A percentile compares a stretch with the other conserved stretches of the same genome.
Evolutionary conservation across 2,329 filamentous ascomycete species (phyloP).

Genomic region (Chaetothyriales sp.): DNA sequence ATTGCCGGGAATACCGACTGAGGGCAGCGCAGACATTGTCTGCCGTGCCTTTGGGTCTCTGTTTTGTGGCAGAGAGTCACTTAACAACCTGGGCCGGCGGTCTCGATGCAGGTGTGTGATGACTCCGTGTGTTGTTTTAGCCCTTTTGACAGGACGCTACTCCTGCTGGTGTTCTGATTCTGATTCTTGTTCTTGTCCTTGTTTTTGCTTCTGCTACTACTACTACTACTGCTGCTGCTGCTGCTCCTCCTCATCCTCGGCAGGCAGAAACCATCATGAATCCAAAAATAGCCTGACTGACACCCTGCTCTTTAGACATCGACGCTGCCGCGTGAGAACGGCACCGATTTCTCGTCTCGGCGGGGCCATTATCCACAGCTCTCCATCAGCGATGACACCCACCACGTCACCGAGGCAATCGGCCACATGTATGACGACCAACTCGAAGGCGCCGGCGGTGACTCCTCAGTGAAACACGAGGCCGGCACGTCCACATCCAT

Average conservation of each 20-base stretch:
- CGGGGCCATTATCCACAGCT: slow-evolving; percentile 46
- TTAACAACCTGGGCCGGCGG: neutral
- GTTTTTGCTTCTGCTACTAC: no score
- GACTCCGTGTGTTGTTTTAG: neutral
- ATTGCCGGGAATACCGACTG: neutral
- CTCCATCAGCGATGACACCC: slow-evolving; percentile 71
- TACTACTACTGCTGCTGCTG: no score
- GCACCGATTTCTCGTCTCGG: slow-evolving; percentile 35
- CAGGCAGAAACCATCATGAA: neutral
- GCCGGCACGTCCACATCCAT: slow-evolving; percentile 4
- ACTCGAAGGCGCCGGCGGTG: slow-evolving; percentile 44
- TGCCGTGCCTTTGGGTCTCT: no score
- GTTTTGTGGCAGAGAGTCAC: neutral
- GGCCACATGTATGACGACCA: slow-evolving; percentile 71
- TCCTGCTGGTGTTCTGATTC: no score
- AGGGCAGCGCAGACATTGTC: neutral
- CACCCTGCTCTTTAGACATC: slow-evolving; percentile 23
- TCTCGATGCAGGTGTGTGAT: neutral
- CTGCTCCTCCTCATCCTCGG: no score
- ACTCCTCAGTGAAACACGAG: neutral
- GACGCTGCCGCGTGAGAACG: slow-evolving; percentile 26
- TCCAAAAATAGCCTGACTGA: slow-evolving; percentile 3
- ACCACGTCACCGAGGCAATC: slow-evolving; percentile 90
- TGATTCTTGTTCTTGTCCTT: no score
- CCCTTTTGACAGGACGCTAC: neutral